phyloP scores from a whole-genome alignment of 2,329 filamentous ascomycete species.

The Stachybotrys chartarum region DNA sequence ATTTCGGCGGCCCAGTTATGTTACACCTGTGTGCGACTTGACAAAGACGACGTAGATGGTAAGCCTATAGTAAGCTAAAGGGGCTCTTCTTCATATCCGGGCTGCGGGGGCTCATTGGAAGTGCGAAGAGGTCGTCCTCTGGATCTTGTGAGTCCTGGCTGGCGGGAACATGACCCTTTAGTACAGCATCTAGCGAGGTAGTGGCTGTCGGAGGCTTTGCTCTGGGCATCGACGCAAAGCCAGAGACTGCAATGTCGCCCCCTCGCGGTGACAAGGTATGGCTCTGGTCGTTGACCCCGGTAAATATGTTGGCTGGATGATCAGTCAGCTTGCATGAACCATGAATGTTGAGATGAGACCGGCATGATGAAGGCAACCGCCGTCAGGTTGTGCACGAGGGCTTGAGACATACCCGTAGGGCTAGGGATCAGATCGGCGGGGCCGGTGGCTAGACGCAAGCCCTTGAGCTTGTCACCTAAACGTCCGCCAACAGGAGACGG shows the following conservation, averaged over 20 bases:
- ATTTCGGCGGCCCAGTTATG: no score
- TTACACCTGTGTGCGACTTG: no score
- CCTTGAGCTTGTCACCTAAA: conserved; percentile 71
- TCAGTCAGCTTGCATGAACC: no score
- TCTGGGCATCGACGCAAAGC: conserved; percentile 23
- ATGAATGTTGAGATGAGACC: no score
- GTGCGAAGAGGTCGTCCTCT: conserved; percentile 79
- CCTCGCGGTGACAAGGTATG: conserved; percentile 22
- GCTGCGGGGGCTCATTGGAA: conserved; percentile 78
- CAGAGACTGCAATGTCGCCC: conserved; percentile 26
- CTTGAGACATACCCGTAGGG: conserved; percentile 38
- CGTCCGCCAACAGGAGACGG: conserved; percentile 60
- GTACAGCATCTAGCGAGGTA: conserved; percentile 25
- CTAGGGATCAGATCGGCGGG: conserved; percentile 53
- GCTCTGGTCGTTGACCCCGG: conserved; percentile 22
- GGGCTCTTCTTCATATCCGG: conserved; percentile 82
- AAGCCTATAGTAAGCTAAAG: conserved; percentile 50
- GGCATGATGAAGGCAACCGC: no score
- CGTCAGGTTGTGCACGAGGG: neutral
- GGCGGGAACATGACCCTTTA: conserved; percentile 14
- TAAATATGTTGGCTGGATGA: conserved; percentile 26
- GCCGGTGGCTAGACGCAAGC: conserved; percentile 70
- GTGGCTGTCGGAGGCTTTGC: conserved; percentile 11
- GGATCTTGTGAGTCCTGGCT: conserved; percentile 14
- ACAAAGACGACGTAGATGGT: neutral